Evolutionary conservation across 169 alveolate genomes (phyloP), one percentile per base, ranked within the genome.

Genomic region (Plasmodium berghei): DNA sequence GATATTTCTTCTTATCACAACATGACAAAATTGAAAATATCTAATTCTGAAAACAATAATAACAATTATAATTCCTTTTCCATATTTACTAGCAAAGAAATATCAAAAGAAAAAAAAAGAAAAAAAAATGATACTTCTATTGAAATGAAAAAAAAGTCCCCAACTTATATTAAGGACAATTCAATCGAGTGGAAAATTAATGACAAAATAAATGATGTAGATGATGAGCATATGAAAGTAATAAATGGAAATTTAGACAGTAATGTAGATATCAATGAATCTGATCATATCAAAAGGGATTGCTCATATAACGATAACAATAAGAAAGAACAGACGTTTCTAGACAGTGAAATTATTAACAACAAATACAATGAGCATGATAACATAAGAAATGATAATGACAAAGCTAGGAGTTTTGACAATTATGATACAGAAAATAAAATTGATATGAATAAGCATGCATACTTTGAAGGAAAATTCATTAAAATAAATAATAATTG

Each of bases 401-500:
- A n/a, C 61, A 58, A 48, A 2, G 16, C 48, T 26, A 28, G 18
- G 4, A 18, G 40, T 12, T 28, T 45, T 22, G 34, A 61, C 40
- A 59, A 24, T 16, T 10, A 9, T 16, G 28, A 34, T 22, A 61
- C 14, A 9, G 28, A 69, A 9, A 69, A 18, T 18, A 72, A 28
- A n/a, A 5, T 56, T 26, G 5, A 16, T 24, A 16, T 22, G 22
- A 77, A 16, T 56, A 46, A 46, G 6, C 20, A 24, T 40, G 83
- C 83, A 16, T 83, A 54, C 56, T 83, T 83, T 61, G 90, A 83
- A 67, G 90, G 90, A 18, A 93, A 95, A 77, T 95, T 92, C 54
- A 97, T 98, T 40, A 96, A 97, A 72, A 92, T 98, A 73, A 97
- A 97, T 83, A 93, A 91, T 34, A 96, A 96, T 64, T 97, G 97